Evolutionary conservation across 176 grass and related monocot genomes (phyloP), one percentile per base, ranked within the genome.

Genomic region (Musa itinerans): DNA sequence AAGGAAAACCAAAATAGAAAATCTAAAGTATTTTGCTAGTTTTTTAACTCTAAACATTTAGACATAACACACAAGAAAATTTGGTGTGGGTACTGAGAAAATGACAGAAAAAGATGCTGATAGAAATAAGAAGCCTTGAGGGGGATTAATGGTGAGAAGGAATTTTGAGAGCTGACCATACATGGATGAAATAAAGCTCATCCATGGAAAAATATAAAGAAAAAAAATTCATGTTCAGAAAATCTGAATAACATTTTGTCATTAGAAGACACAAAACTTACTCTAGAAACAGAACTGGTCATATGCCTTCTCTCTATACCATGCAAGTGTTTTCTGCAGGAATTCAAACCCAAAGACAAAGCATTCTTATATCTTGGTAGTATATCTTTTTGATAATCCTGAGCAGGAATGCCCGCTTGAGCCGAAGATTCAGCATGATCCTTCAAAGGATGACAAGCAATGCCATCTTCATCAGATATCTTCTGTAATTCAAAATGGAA

Each of bases 371-470:
- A 90, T 95, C 91, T 90, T 62, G 91, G 91, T 79, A 95, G 65
- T 64, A 95, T 95, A 80, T 95, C 88, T 12, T 73, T 80, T 82
- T 95, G 88, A 80, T 90, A 94, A 86, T 94, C 87, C 78, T 94
- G 91, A 69, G 91, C 91, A 65, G 56, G 78, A 34, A 90, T 69
- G 52, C 63, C 72, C 5, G 72, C 43, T 76, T 80, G 88, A 81
- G 29, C 48, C 78, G 83, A 80, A 65, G 73, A 63, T 50, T 84
- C 74, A 19, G 25, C 25, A 72, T 7, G 52, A 50, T 82, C 76
- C 48, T 51, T 87, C 53, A 26, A 81, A 10, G 25, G 8, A 83
- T 65, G 76, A 63, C 21, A 51, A 72, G 49, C 10, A 17, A 17
- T 58, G 50, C 13, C 56, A 88, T 76, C 78, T 29, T 84, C 68